Conservation (phyloP, 139 green algal genomes). For the Chlamydomonas incerta region DNA sequence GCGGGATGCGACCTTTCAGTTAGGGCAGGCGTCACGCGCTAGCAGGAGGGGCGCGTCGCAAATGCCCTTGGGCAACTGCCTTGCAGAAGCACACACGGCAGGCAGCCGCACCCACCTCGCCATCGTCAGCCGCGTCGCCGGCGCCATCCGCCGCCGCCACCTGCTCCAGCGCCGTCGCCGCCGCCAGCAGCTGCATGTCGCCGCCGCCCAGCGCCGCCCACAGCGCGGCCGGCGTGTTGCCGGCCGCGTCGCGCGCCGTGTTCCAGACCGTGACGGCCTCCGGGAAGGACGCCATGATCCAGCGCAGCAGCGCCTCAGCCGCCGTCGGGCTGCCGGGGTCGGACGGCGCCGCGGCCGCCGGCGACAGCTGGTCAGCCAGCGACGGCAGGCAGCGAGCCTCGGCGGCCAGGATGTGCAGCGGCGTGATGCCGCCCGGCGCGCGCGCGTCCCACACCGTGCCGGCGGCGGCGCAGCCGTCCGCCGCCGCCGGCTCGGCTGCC, state of each 20-base stretch:
- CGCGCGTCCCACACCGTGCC: neutral
- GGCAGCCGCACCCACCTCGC: too few species aligned
- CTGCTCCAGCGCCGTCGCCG: neutral
- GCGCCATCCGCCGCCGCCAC: neutral
- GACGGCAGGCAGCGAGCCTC: neutral
- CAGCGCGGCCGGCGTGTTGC: constrained; percentile 25
- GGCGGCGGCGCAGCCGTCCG: neutral
- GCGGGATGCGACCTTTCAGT: too few species aligned
- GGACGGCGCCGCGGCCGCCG: neutral
- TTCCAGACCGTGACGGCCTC: constrained; percentile 21
- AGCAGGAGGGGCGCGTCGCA: too few species aligned
- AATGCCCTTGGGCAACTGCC: too few species aligned
- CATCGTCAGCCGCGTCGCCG: too few species aligned
- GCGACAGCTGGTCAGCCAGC: too few species aligned
- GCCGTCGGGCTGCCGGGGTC: neutral
- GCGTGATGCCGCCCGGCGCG: neutral
- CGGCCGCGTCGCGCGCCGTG: constrained; percentile 15
- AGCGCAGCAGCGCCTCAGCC: neutral
- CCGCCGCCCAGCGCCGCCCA: constrained; percentile 13
- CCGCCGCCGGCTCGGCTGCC: neutral
- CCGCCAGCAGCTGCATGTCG: neutral
- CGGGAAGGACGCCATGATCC: neutral
- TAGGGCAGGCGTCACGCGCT: too few species aligned
- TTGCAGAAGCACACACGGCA: too few species aligned
- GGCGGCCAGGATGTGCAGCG: constrained; percentile 29